phyloP scores from a whole-genome alignment of 352 stramenopile genomes.

The Pythium chondricola region DNA sequence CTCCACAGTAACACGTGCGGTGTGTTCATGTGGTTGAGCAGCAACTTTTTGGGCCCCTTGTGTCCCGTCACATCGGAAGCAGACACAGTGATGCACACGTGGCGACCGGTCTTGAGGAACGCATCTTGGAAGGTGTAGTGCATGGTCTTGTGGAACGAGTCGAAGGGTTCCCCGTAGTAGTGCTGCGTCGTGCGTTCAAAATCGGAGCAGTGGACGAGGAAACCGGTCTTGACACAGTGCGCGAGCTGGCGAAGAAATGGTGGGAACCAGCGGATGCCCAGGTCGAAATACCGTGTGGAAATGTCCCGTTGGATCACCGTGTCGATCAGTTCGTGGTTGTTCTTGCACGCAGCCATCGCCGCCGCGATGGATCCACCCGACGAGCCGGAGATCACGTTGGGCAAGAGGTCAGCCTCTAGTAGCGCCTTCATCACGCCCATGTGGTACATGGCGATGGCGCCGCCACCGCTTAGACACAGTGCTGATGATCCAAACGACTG shows the following conservation, averaged over 20 bases:
- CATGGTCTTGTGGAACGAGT: slow-evolving; percentile 36
- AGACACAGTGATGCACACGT: slow-evolving; percentile 93
- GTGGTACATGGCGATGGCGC: slow-evolving; percentile 93
- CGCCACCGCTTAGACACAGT: slow-evolving; percentile 89
- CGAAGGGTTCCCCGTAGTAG: slow-evolving; percentile 82
- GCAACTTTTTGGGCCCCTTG: slow-evolving; percentile 71
- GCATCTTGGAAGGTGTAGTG: slow-evolving; percentile 93
- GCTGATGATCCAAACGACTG: slow-evolving; percentile 88
- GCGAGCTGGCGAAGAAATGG: slow-evolving; percentile 76
- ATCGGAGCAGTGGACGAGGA: slow-evolving; percentile 81
- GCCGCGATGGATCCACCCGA: slow-evolving; percentile 90
- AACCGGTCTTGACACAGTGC: slow-evolving; percentile 84
- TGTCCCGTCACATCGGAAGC: slow-evolving; percentile 85
- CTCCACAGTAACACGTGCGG: slow-evolving; percentile 90
- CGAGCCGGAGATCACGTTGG: slow-evolving; percentile 91
- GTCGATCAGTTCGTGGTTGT: slow-evolving; percentile 69
- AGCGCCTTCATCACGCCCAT: slow-evolving; percentile 89
- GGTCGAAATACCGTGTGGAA: slow-evolving; percentile 43
- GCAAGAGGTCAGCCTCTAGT: slow-evolving; percentile 79
- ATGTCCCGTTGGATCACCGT: slow-evolving; percentile 47
- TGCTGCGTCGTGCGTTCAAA: slow-evolving; percentile 87
- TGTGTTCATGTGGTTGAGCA: slow-evolving; percentile 92
- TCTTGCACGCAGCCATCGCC: slow-evolving; percentile 80
- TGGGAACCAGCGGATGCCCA: slow-evolving; percentile 73
- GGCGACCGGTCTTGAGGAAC: slow-evolving; percentile 87